Conservation (phyloP, 495 filamentous ascomycete species). For the Penicillium waksmanii region DNA sequence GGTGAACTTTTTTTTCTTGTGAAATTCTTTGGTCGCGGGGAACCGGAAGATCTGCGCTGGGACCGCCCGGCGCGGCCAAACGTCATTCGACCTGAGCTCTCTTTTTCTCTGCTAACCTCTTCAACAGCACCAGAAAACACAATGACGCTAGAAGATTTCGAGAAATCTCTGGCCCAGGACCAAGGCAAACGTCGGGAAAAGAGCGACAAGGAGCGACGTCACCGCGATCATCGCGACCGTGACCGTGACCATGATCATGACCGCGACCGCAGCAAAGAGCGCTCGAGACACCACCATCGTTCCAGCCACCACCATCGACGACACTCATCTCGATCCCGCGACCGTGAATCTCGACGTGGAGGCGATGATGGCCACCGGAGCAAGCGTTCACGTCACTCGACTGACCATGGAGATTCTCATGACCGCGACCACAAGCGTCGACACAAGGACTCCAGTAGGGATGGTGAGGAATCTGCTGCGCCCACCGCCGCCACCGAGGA, state of each 20-base stretch:
- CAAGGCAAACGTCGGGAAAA: slow-evolving; percentile 40
- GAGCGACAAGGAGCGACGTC: slow-evolving; percentile 40
- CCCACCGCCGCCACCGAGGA: slow-evolving; percentile 38
- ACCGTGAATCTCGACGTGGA: slow-evolving; percentile 39
- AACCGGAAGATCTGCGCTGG: slow-evolving; percentile 34
- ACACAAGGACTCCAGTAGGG: slow-evolving; percentile 35
- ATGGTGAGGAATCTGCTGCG: slow-evolving; percentile 27
- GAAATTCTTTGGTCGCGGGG: slow-evolving; percentile 43
- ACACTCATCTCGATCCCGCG: slow-evolving; percentile 49
- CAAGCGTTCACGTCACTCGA: slow-evolving; percentile 56
- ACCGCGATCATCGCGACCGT: slow-evolving; percentile 35
- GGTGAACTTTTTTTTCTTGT: slow-evolving; percentile 26
- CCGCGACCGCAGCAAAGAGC: slow-evolving; percentile 44
- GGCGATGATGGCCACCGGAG: slow-evolving; percentile 54
- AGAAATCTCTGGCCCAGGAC: slow-evolving; percentile 51
- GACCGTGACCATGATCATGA: background rate
- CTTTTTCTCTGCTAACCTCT: slow-evolving; percentile 16
- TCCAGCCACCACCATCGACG: slow-evolving; percentile 47
- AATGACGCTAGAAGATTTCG: slow-evolving; percentile 61
- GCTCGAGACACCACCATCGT: slow-evolving; percentile 42
- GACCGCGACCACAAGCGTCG: slow-evolving; percentile 42
- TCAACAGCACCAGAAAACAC: slow-evolving; percentile 15
- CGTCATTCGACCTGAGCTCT: slow-evolving; percentile 37
- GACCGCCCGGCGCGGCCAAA: slow-evolving; percentile 40
- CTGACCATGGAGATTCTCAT: slow-evolving; percentile 45